Conservation (phyloP, 805 yeast species). For the Sugiyamaella boreocaroliniensis region DNA sequence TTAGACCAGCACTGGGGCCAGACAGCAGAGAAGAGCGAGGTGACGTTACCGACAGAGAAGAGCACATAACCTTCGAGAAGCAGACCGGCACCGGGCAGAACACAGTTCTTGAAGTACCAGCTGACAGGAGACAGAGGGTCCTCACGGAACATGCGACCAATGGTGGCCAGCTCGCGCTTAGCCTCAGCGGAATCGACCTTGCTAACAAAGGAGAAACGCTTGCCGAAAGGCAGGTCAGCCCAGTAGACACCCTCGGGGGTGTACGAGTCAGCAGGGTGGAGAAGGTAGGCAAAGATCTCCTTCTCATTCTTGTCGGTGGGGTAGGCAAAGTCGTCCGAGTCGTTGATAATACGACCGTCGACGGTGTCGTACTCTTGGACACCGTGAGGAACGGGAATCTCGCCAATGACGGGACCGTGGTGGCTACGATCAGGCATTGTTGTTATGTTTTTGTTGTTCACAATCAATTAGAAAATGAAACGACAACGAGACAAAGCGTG, state of each 20-base stretch:
- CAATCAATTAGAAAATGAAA: background rate
- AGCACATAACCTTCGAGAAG: slow-evolving; percentile 35
- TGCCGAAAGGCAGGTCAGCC: slow-evolving; percentile 31
- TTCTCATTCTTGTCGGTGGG: slow-evolving; percentile 29
- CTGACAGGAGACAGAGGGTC: slow-evolving; percentile 33
- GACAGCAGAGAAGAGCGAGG: slow-evolving; percentile 26
- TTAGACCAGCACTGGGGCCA: slow-evolving; percentile 35
- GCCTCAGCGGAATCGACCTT: slow-evolving; percentile 26
- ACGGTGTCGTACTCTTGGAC: slow-evolving; percentile 35
- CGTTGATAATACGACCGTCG: slow-evolving; percentile 26
- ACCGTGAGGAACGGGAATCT: slow-evolving; percentile 34
- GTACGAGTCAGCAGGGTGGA: slow-evolving; percentile 32
- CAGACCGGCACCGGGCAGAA: slow-evolving; percentile 35
- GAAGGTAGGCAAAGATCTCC: slow-evolving; percentile 28
- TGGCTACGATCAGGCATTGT: slow-evolving; percentile 13
- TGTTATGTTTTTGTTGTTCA: background rate
- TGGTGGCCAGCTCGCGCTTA: slow-evolving; percentile 21
- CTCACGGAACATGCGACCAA: slow-evolving; percentile 24
- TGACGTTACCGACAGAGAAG: slow-evolving; percentile 33
- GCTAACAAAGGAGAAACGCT: slow-evolving; percentile 26
- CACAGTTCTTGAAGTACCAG: slow-evolving; percentile 32
- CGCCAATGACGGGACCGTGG: slow-evolving; percentile 32
- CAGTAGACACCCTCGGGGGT: slow-evolving; percentile 32
- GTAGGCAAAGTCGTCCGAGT: slow-evolving; percentile 18
- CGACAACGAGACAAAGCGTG: background rate